Evolutionary conservation across 1,284 basidiomycete species (phyloP).

Genomic region (Trichosporon asahii): DNA sequence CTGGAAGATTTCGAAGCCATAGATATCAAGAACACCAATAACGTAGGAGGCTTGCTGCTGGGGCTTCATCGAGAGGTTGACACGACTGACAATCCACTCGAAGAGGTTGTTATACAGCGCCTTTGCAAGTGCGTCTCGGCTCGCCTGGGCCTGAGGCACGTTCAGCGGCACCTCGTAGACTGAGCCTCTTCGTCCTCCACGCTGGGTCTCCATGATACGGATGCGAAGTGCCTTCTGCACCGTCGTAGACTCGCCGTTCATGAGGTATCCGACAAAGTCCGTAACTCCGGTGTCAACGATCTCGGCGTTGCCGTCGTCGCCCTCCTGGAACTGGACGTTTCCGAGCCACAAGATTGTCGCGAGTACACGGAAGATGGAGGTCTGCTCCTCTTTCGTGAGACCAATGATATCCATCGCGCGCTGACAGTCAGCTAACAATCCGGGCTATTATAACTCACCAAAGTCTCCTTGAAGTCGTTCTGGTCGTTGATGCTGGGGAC

Average conservation of each 20-base stretch:
- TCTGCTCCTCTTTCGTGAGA: constrained; percentile 76
- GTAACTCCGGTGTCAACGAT: constrained; percentile 84
- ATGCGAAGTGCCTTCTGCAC: constrained; percentile 84
- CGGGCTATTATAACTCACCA: constrained; percentile 58
- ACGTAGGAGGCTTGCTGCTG: constrained; percentile 71
- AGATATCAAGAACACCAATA: constrained; percentile 96
- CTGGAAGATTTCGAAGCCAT: constrained; percentile 94
- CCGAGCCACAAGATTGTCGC: constrained; percentile 94
- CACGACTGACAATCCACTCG: constrained; percentile 97
- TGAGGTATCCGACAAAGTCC: constrained; percentile 91
- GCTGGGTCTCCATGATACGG: constrained; percentile 86
- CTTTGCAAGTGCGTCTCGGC: constrained; percentile 88
- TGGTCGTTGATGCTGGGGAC: constrained; percentile 89
- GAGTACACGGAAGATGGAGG: constrained; percentile 89
- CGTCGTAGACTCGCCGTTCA: constrained; percentile 75
- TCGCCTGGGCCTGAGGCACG: constrained; percentile 81
- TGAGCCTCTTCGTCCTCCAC: constrained; percentile 80
- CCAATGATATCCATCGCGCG: constrained; percentile 94
- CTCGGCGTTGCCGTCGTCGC: constrained; percentile 81
- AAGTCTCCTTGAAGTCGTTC: constrained; percentile 81
- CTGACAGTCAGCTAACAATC: constrained; percentile 49
- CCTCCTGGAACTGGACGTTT: constrained; percentile 85
- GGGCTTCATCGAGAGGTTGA: constrained; percentile 95
- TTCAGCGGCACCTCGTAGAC: constrained; percentile 97
- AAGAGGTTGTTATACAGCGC: constrained; percentile 99